Evolutionary conservation across 768 basidiomycete genomes (phyloP), one percentile per base, ranked within the genome.

Genomic region (Phaeotremella skinneri): DNA sequence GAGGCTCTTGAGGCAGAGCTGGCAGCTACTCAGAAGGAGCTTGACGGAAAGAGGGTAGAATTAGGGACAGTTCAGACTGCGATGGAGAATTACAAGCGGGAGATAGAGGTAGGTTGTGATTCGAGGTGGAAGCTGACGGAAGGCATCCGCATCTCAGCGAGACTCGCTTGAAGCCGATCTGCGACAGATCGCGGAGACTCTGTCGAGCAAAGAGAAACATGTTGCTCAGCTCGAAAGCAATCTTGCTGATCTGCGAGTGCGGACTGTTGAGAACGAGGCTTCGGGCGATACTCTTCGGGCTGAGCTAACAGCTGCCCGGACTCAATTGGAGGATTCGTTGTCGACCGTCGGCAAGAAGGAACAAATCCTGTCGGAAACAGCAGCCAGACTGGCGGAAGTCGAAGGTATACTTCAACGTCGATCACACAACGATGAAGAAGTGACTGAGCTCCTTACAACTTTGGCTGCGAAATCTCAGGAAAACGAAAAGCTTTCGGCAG

Each of bases 81-180:
- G 17, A 21, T 21, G 2, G n/a, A 30, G 29, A 2, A 3, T 5
- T 29, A 25, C 17, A n/a, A 45, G 25, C 41, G 39, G 21, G 49
- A 61, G 25, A 9, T 52, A 5, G 31, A 56, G 27, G 60, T 62
- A 30, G 52, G 60, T 57, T 20, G 26, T 26, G 3, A 11, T 27
- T 42, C 27, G 17, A 13, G 23, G 26, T 3, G 6, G 49, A 4
- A 41, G 17, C 17, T 37, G 34, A 37, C 34, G 34, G 14, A 42
- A 62, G 56, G 31, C 50, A 11, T 13, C 20, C 21, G 29, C 41
- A 4, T 2, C 5, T 21, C 31, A 58, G 27, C 51, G 47, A 11
- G 47, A 31, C 14, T 4, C 34, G 4, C n/a, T 43, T 26, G 31
- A 54, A 6, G 21, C 13, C 16, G 56, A 55, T 6, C 34, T 58